phyloP scores from a whole-genome alignment of 2,329 filamentous ascomycete genomes.

The Lasiodiplodia sp. region DNA sequence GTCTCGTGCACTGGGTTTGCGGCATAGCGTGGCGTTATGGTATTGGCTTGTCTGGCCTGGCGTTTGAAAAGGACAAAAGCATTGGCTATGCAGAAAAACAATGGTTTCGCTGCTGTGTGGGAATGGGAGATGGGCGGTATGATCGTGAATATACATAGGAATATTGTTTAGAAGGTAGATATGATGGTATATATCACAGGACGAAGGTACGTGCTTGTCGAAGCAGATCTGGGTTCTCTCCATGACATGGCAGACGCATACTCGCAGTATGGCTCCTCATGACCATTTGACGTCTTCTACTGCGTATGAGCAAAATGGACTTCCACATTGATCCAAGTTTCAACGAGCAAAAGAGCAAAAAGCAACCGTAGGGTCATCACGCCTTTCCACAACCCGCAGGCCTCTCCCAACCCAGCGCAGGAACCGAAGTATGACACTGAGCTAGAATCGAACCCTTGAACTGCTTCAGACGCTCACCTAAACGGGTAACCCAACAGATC shows the following conservation, averaged over 20 bases:
- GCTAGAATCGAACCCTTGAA: background rate
- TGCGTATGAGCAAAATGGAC: too few species aligned
- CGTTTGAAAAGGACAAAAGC: slow-evolving; percentile 6
- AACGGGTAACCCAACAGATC: background rate
- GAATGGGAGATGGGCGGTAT: background rate
- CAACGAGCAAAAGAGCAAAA: background rate
- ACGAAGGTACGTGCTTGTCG: background rate
- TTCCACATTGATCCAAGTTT: too few species aligned
- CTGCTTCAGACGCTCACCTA: background rate
- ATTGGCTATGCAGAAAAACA: background rate
- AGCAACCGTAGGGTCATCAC: background rate
- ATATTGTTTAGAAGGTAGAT: background rate
- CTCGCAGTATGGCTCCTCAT: too few species aligned
- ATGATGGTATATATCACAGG: background rate
- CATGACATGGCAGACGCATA: too few species aligned
- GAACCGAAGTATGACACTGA: background rate
- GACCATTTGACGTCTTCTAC: too few species aligned
- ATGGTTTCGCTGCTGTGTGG: background rate
- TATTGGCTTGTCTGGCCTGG: background rate
- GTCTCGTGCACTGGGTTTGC: background rate
- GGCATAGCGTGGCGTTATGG: slow-evolving; percentile 27
- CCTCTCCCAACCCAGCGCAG: background rate
- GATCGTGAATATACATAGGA: background rate
- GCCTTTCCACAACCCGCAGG: background rate
- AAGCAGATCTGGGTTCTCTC: background rate